These are phyloP conservation scores for Arthromyces matolae DNA, from an alignment of 768 basidiomycete species.

Conservation along the genomic window DNA sequence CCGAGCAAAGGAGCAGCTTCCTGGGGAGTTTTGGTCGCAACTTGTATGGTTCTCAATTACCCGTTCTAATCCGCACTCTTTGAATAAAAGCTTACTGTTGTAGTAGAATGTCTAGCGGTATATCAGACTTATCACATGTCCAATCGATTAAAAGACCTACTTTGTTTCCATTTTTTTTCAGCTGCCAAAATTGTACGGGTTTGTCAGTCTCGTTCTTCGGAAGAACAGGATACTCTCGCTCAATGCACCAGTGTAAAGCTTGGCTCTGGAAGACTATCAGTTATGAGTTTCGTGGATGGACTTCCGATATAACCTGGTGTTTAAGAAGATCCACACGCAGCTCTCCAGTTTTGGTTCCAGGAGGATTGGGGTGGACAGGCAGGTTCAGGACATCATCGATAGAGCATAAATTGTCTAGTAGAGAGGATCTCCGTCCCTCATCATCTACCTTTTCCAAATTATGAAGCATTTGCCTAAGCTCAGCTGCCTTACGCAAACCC, in stretches of 20 bases:
- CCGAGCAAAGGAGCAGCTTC: conserved; percentile 61
- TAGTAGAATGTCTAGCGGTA: conserved; percentile 54
- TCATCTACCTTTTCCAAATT: conserved; percentile 76
- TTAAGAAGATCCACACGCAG: conserved; percentile 71
- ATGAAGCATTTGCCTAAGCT: conserved; percentile 61
- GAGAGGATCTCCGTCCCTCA: conserved; percentile 63
- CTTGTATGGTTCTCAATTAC: conserved; percentile 26
- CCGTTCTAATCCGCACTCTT: too few species aligned
- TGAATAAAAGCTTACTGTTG: conserved; percentile 57
- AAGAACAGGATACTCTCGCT: conserved; percentile 71
- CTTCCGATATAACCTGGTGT: conserved; percentile 73
- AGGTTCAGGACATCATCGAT: conserved; percentile 69
- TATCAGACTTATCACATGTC: not conserved
- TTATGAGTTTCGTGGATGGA: not conserved
- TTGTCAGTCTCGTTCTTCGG: conserved; percentile 64
- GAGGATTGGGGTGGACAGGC: conserved; percentile 68
- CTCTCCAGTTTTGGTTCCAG: conserved; percentile 62
- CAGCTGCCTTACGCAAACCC: conserved; percentile 55
- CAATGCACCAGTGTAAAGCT: conserved; percentile 83
- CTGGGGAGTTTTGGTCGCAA: conserved; percentile 82
- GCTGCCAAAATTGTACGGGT: conserved; percentile 89
- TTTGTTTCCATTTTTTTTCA: conserved; percentile 51
- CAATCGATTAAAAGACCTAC: conserved; percentile 30
- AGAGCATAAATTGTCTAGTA: conserved; percentile 67
- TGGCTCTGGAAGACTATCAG: conserved; percentile 49